These are phyloP conservation scores for Ustilago xerochloae DNA, from an alignment of 1,284 basidiomycete species.

Conservation along the genomic window DNA sequence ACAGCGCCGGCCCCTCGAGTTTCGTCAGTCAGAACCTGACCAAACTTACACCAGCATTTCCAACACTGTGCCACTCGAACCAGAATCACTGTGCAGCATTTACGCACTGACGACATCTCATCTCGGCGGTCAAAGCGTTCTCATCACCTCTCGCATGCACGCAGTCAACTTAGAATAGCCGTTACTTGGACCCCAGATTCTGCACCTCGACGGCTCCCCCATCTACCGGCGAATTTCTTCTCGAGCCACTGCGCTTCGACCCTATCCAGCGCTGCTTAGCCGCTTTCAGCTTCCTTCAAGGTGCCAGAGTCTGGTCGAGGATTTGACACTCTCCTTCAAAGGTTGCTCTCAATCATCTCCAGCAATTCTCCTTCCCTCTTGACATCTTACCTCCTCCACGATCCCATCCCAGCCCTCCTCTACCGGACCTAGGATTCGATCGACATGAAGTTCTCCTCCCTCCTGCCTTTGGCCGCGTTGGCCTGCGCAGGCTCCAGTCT, in stretches of 20 bases:
- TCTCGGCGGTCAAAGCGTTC: not conserved
- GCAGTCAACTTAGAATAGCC: too few relatives aligned
- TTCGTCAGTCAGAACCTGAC: not conserved
- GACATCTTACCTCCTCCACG: not conserved
- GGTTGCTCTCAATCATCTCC: not conserved
- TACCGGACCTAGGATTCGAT: not conserved
- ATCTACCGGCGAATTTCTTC: slow-evolving; percentile 2
- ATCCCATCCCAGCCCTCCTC: not conserved
- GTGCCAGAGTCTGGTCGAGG: not conserved
- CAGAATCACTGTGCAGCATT: too few relatives aligned
- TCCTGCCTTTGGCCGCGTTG: slow-evolving; percentile 22
- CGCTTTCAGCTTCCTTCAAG: too few relatives aligned
- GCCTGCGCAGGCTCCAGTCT: slow-evolving; percentile 33
- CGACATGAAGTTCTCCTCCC: slow-evolving; percentile 31
- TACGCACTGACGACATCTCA: too few relatives aligned
- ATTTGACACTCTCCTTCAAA: not conserved
- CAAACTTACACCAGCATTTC: too few relatives aligned
- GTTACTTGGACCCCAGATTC: not conserved
- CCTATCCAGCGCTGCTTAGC: not conserved
- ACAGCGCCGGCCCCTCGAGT: not conserved
- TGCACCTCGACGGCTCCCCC: not conserved
- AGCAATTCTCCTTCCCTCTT: not conserved
- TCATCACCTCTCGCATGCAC: not conserved
- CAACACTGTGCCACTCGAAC: too few relatives aligned
- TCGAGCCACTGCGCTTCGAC: slow-evolving; percentile 1